Percentiles rank a stretch among this genome's conserved stretches.
phyloP scores from a whole-genome alignment of 768 basidiomycete genomes.

The Chiua virens region DNA sequence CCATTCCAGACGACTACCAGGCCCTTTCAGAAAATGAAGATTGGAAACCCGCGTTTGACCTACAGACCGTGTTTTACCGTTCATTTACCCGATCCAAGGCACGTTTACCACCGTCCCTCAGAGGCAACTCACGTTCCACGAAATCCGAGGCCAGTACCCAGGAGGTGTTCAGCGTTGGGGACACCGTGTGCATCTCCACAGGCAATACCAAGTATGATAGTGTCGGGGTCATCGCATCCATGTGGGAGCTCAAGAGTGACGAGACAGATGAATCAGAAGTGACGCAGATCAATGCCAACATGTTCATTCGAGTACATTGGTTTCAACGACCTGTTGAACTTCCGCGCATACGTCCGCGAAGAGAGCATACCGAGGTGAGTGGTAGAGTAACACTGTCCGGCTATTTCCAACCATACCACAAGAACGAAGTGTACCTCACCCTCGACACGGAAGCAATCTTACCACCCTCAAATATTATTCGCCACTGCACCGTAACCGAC shows the following conservation, averaged over 20 bases:
- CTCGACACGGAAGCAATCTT: slow-evolving; percentile 49
- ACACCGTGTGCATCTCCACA: slow-evolving; percentile 62
- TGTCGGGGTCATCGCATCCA: slow-evolving; percentile 65
- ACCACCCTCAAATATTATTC: slow-evolving; percentile 50
- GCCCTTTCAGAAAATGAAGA: slow-evolving; percentile 25
- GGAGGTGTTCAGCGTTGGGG: slow-evolving; percentile 55
- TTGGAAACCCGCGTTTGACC: slow-evolving; percentile 18
- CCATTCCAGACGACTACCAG: slow-evolving; percentile 27
- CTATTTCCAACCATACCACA: background rate
- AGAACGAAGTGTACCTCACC: slow-evolving; percentile 81
- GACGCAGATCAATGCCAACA: slow-evolving; percentile 38
- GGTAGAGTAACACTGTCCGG: background rate
- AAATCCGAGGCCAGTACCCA: slow-evolving; percentile 5
- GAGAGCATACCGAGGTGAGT: slow-evolving; percentile 60
- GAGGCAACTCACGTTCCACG: slow-evolving; percentile 10
- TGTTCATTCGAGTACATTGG: slow-evolving; percentile 71
- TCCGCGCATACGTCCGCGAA: slow-evolving; percentile 55
- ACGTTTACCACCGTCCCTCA: slow-evolving; percentile 15
- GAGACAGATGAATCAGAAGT: slow-evolving; percentile 20
- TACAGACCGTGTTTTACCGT: slow-evolving; percentile 29
- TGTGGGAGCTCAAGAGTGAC: slow-evolving; percentile 55
- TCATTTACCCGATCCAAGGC: slow-evolving; percentile 27
- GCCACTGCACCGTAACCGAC: slow-evolving; percentile 49
- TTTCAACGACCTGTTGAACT: slow-evolving; percentile 69
- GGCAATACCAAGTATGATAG: slow-evolving; percentile 48